These are phyloP conservation scores for Platanthera guangdongensis DNA, from an alignment of 106 monocot genomes.

Conservation along the genomic window DNA sequence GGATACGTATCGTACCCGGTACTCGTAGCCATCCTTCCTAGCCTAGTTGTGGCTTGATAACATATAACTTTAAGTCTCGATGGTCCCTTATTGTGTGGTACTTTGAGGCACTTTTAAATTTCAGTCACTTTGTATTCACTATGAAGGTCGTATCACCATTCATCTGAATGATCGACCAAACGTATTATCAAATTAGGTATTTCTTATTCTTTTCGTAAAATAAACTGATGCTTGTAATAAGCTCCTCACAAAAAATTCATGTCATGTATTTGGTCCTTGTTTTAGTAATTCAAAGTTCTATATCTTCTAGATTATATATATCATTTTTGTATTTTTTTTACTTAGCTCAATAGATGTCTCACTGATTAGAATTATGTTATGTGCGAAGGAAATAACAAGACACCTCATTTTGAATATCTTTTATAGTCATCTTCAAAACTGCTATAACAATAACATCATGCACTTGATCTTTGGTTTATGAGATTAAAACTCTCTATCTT, in stretches of 20 bases:
- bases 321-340: neutral
- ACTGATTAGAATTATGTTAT: neutral
- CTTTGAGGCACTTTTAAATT: neutral
- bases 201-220: too few species aligned
- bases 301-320: neutral
- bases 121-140: neutral
- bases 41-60: too few species aligned
- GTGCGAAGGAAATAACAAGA: neutral
- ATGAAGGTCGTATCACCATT: neutral
- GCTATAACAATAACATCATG: too few species aligned
- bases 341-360: neutral
- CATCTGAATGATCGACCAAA: neutral
- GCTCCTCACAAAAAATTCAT: neutral
- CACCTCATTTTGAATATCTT: neutral
- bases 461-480: too few species aligned
- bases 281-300: neutral
- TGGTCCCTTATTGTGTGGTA: neutral
- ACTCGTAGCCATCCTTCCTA: too few species aligned
- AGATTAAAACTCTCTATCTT: too few species aligned
- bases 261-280: neutral
- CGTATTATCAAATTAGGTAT: too few species aligned
- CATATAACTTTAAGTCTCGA: too few species aligned
- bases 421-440: neutral
- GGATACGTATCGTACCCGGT: too few species aligned
- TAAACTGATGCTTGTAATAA: too few species aligned